phyloP scores from a whole-genome alignment of 108 stramenopile species.

The Fistulifera solaris region DNA sequence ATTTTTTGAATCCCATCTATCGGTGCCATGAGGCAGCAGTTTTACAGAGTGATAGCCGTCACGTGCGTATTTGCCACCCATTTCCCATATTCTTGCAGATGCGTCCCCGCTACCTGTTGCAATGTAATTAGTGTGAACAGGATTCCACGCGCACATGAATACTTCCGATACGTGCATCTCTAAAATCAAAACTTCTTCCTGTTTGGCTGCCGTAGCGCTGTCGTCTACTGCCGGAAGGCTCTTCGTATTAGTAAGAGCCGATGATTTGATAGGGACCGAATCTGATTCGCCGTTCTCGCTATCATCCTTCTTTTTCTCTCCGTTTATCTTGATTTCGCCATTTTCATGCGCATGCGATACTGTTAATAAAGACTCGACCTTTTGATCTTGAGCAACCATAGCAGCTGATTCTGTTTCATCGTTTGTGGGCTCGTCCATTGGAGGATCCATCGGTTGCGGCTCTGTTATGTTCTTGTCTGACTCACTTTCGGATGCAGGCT shows the following conservation, averaged over 20 bases:
- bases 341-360: too few species aligned
- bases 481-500: background rate
- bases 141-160: conserved; percentile 98
- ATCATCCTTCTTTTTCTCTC: background rate
- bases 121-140: conserved; percentile 76
- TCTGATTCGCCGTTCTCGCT: conserved; percentile 3
- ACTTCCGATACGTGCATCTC: conserved; percentile 87
- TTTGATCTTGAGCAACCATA: too few species aligned
- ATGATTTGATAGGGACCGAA: conserved; percentile 4
- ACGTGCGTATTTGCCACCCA: conserved; percentile 55
- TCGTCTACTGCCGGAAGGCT: conserved; percentile 33
- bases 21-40: conserved; percentile 75
- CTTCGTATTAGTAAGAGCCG: conserved; percentile 8
- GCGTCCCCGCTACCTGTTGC: conserved; percentile 94
- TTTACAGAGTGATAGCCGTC: conserved; percentile 56
- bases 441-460: too few species aligned
- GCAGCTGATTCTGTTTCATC: background rate
- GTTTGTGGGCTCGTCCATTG: too few species aligned
- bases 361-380: too few species aligned
- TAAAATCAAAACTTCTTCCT: conserved; percentile 59
- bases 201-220: conserved; percentile 38
- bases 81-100: conserved; percentile 88
- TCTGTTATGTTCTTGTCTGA: background rate
- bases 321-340: background rate
- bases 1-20: conserved; percentile 79